Conservation (phyloP, 1,284 basidiomycete genomes). For the Tilletia horrida region DNA sequence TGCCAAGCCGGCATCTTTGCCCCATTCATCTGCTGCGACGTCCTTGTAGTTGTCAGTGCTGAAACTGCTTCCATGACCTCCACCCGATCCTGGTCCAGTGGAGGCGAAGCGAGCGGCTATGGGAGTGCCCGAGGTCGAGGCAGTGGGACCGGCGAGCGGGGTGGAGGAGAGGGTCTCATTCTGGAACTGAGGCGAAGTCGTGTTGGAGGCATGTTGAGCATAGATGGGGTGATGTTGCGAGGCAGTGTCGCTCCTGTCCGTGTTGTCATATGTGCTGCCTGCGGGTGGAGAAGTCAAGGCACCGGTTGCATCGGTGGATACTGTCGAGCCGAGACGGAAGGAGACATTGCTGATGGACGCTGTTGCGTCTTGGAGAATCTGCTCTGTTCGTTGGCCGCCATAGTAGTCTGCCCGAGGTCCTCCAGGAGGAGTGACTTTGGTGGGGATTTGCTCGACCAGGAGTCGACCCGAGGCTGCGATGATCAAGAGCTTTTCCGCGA, state of each 20-base stretch:
- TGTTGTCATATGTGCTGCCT: not conserved
- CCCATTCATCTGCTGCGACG: slow-evolving; percentile 21
- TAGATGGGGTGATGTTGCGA: slow-evolving; percentile 11
- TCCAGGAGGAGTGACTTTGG: slow-evolving; percentile 75
- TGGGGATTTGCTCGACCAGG: slow-evolving; percentile 75
- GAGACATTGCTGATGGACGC: slow-evolving; percentile 40
- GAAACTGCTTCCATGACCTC: not conserved
- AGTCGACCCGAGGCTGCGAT: slow-evolving; percentile 76
- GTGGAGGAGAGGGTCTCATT: not conserved
- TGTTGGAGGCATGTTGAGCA: not conserved
- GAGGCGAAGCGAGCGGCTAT: slow-evolving; percentile 17
- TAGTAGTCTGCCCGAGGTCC: slow-evolving; percentile 71
- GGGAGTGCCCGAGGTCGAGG: slow-evolving; percentile 1
- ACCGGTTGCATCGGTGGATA: not conserved
- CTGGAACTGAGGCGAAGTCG: slow-evolving; percentile 3
- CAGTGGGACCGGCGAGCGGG: slow-evolving; percentile 8
- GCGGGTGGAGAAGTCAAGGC: not conserved
- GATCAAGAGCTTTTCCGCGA: slow-evolving; percentile 82
- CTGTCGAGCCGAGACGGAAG: slow-evolving; percentile 18
- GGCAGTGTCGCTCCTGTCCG: not conserved
- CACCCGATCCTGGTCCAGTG: not conserved
- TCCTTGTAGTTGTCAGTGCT: slow-evolving; percentile 17
- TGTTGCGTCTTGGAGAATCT: slow-evolving; percentile 41
- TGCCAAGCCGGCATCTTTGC: slow-evolving; percentile 16
- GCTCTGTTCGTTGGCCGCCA: slow-evolving; percentile 45